Evolutionary conservation across 129 eudicot genomes (phyloP), one percentile per base, ranked within the genome.

Genomic region (Chrysanthemum lavandulifolium): DNA sequence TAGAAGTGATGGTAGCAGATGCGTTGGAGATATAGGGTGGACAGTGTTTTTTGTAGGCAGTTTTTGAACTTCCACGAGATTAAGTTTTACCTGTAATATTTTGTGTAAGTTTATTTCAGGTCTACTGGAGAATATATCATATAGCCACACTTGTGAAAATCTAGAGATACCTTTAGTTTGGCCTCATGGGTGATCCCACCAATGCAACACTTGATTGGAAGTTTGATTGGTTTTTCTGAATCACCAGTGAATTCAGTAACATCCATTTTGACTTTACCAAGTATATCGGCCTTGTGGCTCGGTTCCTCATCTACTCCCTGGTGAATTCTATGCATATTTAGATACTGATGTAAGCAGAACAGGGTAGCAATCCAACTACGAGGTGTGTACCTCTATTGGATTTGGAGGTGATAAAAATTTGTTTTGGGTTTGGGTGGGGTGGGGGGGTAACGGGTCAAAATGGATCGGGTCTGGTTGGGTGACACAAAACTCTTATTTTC

Each of bases 11-110:
- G 79, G 84, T 33, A 82, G 72, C 51, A 75, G 83, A 60, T 73
- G 84, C 10, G 84, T 82, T 67, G 89, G 86, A 76, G 89, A 85
- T 67, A 79, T 27, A 57, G 89, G 89, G 80, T 85, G 86, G 57
- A 85, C 77, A 2, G 18, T 82, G 77, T 83, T 82, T 53, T 78
- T 71, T 10, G 79, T 79, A 8, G 19, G 71, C 55, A 27, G 73
- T 57, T 78, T 76, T 61, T 82, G 72, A 25, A 59, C 73, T 79
- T 85, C 86, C 19, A 21, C 55, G 43, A 76, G 74, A 47, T 76
- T 68, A 58, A 85, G 82, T 79, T 75, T 82, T 36, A 85, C 89
- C 89, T 85, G 82, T 57, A 82, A 71, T 71, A 53, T 69, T 10
- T 61, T 50, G 58, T 76, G 80, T 43, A 19, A 67, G 21, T 55